Conservation (phyloP, 352 stramenopile genomes). For the Globisporangium nunn region DNA sequence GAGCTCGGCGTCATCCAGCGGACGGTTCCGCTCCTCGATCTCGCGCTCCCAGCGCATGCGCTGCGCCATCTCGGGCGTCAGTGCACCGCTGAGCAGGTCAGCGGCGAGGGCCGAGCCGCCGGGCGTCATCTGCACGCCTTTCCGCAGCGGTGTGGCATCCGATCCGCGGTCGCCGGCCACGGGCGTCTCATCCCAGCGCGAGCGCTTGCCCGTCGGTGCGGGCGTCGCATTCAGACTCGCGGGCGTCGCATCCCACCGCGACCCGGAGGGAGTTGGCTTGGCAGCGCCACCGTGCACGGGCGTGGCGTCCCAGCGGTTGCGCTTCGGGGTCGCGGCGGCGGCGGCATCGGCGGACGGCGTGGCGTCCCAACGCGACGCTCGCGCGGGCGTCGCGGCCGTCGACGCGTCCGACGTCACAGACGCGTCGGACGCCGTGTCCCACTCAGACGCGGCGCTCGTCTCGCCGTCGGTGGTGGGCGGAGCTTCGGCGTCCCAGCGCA, state of each 20-base stretch:
- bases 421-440: constrained; percentile 54
- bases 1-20: constrained; percentile 94
- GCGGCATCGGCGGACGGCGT: constrained; percentile 16
- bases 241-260: constrained; percentile 94
- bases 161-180: constrained; percentile 32
- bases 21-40: constrained; percentile 96
- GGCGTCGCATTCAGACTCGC: constrained; percentile 38
- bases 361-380: constrained; percentile 73
- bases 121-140: constrained; percentile 59
- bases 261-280: constrained; percentile 18
- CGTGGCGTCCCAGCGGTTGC: constrained; percentile 83
- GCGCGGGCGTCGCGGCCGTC: constrained; percentile 41
- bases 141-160: constrained; percentile 39
- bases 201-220: constrained; percentile 78
- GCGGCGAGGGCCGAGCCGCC: constrained; percentile 46
- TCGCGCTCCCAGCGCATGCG: constrained; percentile 93
- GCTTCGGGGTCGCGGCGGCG: constrained; percentile 30
- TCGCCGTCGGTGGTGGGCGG: constrained; percentile 35
- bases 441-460: constrained; percentile 37
- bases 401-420: constrained; percentile 18
- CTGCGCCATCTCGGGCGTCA: constrained; percentile 90
- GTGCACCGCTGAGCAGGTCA: constrained; percentile 52
- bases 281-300: constrained; percentile 30
- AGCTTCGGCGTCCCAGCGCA: constrained; percentile 27
- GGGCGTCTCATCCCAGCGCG: constrained; percentile 96